Base-by-base conservation (phyloP, 225 moss, liverwort and hornwort species). In the Thuidium tamariscinum region DNA sequence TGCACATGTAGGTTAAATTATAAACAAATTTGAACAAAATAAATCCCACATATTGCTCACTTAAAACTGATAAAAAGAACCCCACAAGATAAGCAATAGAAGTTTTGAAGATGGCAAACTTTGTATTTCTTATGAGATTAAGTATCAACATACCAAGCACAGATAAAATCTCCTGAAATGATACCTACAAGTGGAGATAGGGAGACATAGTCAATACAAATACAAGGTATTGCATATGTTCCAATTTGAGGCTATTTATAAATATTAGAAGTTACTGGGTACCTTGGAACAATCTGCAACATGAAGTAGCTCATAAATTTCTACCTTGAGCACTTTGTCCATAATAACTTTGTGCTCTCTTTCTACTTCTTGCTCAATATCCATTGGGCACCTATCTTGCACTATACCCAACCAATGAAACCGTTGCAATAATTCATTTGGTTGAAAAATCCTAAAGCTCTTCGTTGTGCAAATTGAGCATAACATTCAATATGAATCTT, bases 131-230 rank as follows among this genome's bases (percentile, higher is more conserved):
- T 42, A 16, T 2, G 6, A 2, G 17, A 67, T 51, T 25, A 0
- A 34, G 5, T 36, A 70, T 69, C 0, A 2, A 88, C 84, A 71
- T 88, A 90, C 87, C 90, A 77, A 89, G 41, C 1, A 87, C 10
- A 81, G 87, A 87, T 84, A 89, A 30, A 65, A 90, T 91, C 74
- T 91, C 89, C 32, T 89, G 86, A 86, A 88, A 91, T 0, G 84
- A 85, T 72, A 89, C 86, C 63, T 91, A 9, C 10, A 84, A 1
- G 3, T 10, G 68, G 30, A n/a, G 7, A 78, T 19, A 82, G 66
- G 1, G 25, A 36, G 5, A 80, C 2, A 6, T 17, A 71, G 10
- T 87, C 16, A 82, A 49, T 74, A 89, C 48, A 82, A 37, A 54
- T 0, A 63, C 2, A 48, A 79, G 1, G 18, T 11, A 0, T 11